Base-by-base conservation (phyloP, 31 red algal genomes). In the Pterothamnion heteromorphum region DNA sequence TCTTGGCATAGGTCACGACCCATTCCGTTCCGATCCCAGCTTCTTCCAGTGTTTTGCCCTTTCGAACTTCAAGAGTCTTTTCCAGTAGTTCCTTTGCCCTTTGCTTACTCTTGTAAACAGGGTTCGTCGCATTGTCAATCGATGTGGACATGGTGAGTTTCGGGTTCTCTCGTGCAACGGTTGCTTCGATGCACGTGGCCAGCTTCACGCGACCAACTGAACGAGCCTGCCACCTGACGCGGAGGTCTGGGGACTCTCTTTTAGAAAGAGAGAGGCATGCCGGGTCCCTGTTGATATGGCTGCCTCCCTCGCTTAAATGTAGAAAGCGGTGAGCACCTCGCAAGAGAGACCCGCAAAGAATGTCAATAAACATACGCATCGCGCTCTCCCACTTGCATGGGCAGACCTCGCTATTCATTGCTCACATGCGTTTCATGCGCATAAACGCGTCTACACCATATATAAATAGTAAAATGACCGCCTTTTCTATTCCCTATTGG, bases 181-280 rank as follows among this genome's bases (percentile, higher is more conserved):
- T 9, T 27, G 24, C n/a, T 82, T 27, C 5, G 26, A 21, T 18
- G 51, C 51, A n/a, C 51, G 51, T 9, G n/a, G 51, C 51, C 14
- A n/a, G 51, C n/a, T 64, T n/a, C n/a, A 64, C 14, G n/a, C n/a
- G 51, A 64, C 9, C 51, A 64, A 64, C 51, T 64, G 9, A 64
- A 64, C 51, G 51, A 64, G 51, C 51, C 51, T 64, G n/a, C 51
- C 51, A n/a, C 51, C 51, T 18, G 51, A n/a, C n/a, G n/a, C n/a
- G n/a, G 51, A 64, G 51, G 9, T 64, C 51, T 64, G n/a, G n/a
- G 51, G 51, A 64, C 51, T 64, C 51, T 64, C 51, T 64, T 9
- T 82, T 64, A n/a, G n/a, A n/a, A 64, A 64, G 51, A 64, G 51
- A 64, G 51, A 64, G 51, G 51, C 51, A 64, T 64, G 51, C 51